Evolutionary conservation across 352 stramenopile species (phyloP).

Genomic region (Phytophthora chlamydospora): DNA sequence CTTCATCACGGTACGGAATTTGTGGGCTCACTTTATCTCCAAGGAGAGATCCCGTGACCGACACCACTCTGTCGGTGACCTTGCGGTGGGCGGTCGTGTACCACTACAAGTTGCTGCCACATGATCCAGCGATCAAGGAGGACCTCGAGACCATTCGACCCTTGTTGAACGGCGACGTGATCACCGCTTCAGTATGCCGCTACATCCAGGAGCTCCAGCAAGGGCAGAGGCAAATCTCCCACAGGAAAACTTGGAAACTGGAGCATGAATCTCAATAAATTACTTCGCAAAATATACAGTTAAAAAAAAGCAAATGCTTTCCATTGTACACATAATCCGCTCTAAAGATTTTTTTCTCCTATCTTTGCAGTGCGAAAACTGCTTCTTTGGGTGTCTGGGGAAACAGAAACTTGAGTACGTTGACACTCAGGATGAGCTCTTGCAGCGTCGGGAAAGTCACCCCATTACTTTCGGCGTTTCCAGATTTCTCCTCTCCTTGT

Average conservation of each 20-base stretch:
- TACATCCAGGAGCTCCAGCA: constrained; percentile 28
- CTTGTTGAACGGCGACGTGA: constrained; percentile 44
- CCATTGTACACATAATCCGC: constrained; percentile 4
- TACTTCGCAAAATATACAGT: neutral
- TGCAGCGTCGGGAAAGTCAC: constrained; percentile 69
- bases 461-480: constrained; percentile 25
- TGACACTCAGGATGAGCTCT: constrained; percentile 79
- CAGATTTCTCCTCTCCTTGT: constrained; percentile 40
- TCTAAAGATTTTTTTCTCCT: constrained; percentile 1
- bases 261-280: neutral
- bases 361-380: constrained; percentile 48
- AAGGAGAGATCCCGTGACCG: constrained; percentile 13
- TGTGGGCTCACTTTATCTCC: constrained; percentile 32
- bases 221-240: too few relatives aligned
- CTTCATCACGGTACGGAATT: constrained; percentile 9
- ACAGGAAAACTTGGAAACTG: too few relatives aligned
- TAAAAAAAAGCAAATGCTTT: neutral
- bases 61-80: constrained; percentile 21
- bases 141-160: constrained; percentile 30
- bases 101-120: constrained; percentile 36
- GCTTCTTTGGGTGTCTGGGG: constrained; percentile 79
- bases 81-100: constrained; percentile 33
- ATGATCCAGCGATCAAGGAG: constrained; percentile 23
- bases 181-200: constrained; percentile 31
- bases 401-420: constrained; percentile 82